Base-by-base conservation (phyloP, 2,329 filamentous ascomycete species). In the Trichoderma citrinoviride region DNA sequence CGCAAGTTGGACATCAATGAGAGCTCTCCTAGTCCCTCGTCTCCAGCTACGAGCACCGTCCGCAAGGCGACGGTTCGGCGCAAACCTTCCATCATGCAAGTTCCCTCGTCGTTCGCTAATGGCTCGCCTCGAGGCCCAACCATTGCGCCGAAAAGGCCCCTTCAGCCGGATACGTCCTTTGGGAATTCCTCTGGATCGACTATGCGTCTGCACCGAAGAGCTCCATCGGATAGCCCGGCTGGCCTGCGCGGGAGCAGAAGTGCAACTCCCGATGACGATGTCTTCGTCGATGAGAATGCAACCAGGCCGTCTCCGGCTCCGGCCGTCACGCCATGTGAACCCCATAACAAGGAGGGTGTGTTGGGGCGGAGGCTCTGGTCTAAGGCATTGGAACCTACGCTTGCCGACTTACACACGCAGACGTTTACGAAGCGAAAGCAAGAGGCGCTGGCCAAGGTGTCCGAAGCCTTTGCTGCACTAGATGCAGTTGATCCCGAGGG, bases 401-500 rank as follows among this genome's bases (percentile, higher is more conserved):
- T 97, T 67, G 89, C 93, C 70, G 93, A 98, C 76, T 82, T 93
- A 2, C 88, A 96, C 72, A 90, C 92, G n/a, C 91, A 94, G 63
- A 97, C 85, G 1, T 85, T 84, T 5, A 79, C 75, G 2, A 77
- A 83, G 71, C 79, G 80, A 67, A 96, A 95, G 75, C 86, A 93
- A 41, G 92, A 97, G 71, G 92, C 92, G 0, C 83, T 98, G 33
- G 91, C 90, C 3, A 87, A 88, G 68, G 82, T 97, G 14, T 92
- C 91, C 0, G 91, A 96, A 74, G 93, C 94, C 0, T 96, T 95
- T 81, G 90, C 89, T 5, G 85, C 88, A 14, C 83, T 99, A 37
- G 92, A 98, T 75, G 87, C 91, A 50, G 83, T 94, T 33, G 94
- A 99, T 72, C 94, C 94, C 0, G 94, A 97, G 74, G 93, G 93